Evolutionary conservation across 805 yeast genomes (phyloP).

Genomic region (Teunomyces aglyptinius): DNA sequence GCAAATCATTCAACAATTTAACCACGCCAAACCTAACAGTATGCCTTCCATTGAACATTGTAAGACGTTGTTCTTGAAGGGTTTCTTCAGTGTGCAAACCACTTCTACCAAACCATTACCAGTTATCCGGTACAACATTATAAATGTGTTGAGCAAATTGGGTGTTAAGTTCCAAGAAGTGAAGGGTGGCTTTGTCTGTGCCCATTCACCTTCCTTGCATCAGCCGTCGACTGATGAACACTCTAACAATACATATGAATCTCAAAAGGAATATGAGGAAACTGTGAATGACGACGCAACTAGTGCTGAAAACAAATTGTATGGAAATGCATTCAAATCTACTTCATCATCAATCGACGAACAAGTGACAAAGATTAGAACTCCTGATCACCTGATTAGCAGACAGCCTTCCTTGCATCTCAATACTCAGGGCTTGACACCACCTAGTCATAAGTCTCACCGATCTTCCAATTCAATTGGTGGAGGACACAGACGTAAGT

Average conservation of each 20-base stretch:
- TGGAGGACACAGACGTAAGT: slow-evolving; percentile 55
- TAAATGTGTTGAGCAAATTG: slow-evolving; percentile 68
- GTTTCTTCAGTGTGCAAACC: slow-evolving; percentile 91
- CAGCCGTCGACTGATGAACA: slow-evolving; percentile 8
- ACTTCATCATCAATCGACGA: slow-evolving; percentile 29
- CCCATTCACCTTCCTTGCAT: slow-evolving; percentile 55
- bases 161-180: slow-evolving; percentile 86
- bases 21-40: slow-evolving; percentile 63
- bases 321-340: slow-evolving; percentile 41
- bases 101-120: slow-evolving; percentile 92
- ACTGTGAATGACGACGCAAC: slow-evolving; percentile 16
- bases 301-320: slow-evolving; percentile 31
- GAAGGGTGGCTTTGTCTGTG: slow-evolving; percentile 89
- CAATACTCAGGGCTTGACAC: slow-evolving; percentile 28
- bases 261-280: slow-evolving; percentile 17
- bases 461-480: slow-evolving; percentile 40
- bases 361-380: slow-evolving; percentile 17
- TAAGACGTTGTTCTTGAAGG: slow-evolving; percentile 84
- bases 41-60: slow-evolving; percentile 97
- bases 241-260: slow-evolving; percentile 16
- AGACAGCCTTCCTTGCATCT: slow-evolving; percentile 40
- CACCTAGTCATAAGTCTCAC: slow-evolving; percentile 29
- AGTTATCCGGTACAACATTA: slow-evolving; percentile 80
- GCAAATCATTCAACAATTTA: slow-evolving; percentile 41
- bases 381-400: slow-evolving; percentile 31